Evolutionary conservation across 2,329 filamentous ascomycete species (phyloP), one percentile per base, ranked within the genome.

Genomic region (Aureobasidium sp.): DNA sequence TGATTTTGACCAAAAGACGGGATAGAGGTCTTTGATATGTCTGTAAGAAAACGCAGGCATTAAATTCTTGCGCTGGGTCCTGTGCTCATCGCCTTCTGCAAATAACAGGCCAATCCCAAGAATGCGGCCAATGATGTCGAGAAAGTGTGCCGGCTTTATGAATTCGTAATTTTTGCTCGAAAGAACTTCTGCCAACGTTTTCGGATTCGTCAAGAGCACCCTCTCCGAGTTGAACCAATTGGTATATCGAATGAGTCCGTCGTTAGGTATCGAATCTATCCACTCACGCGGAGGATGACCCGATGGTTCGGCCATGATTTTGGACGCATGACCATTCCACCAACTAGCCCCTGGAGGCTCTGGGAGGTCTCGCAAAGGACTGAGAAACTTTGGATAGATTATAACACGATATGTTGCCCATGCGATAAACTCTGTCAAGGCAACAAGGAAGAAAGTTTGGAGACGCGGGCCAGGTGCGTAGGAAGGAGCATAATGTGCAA

Each of bases 51-150:
- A 77, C 1, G 74, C 74, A 1, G 74, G 74, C 68, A 73, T 72
- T 7, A 77, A 62, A 12, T 69, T 64, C 58, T 71, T 75, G 32
- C 74, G 62, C 59, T 77, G 74, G 2, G 80, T 73, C 71, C 86
- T 93, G 68, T 96, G 91, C 62, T 90, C 87, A 11, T 94, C 87
- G n/a, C 90, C 90, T 68, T 96, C 90, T 2, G 88, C 86, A 10
- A 96, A 73, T 32, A 96, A 70, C 12, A 91, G 72, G 8, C 87
- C 86, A 11, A 84, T 70, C 8, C 88, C 85, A 11, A 91, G 73
- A 22, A 90, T 73, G 19, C 80, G 75, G 1, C 77, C 79, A 3
- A 91, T 70, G 1, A 76, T 74, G 38, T 69, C 69, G 29, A 79
- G 64, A n/a, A 77, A 56, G 3, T 70, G 66, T 8, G 51, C 52